Evolutionary conservation across 371 early-diverging fungal species (phyloP).

Genomic region (Mucor lusitanicus): DNA sequence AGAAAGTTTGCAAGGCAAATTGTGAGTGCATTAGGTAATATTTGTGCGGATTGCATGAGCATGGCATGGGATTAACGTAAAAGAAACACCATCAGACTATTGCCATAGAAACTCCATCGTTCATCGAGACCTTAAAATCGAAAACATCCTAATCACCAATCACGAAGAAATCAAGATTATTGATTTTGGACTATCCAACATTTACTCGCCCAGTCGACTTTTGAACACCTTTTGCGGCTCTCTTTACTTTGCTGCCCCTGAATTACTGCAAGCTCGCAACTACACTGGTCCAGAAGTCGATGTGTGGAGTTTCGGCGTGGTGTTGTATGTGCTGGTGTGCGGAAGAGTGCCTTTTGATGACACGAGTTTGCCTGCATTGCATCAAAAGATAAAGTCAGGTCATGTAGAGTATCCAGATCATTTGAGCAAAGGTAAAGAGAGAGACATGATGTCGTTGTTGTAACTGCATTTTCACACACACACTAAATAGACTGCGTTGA

Average conservation of each 20-base stretch:
- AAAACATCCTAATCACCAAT: slow-evolving; percentile 87
- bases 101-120: slow-evolving; percentile 72
- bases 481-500: slow-evolving; percentile 44
- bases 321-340: slow-evolving; percentile 83
- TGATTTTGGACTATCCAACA: slow-evolving; percentile 91
- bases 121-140: slow-evolving; percentile 95
- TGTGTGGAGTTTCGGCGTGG: slow-evolving; percentile 91
- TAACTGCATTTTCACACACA: neutral
- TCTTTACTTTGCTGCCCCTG: slow-evolving; percentile 84
- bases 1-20: slow-evolving; percentile 78
- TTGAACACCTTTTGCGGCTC: slow-evolving; percentile 85
- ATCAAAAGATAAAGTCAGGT: slow-evolving; percentile 67
- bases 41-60: slow-evolving; percentile 35
- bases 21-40: slow-evolving; percentile 69
- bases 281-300: slow-evolving; percentile 93
- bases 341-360: slow-evolving; percentile 91
- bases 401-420: slow-evolving; percentile 48
- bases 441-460: neutral
- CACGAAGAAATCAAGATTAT: slow-evolving; percentile 65
- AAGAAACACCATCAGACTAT: slow-evolving; percentile 36
- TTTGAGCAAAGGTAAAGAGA: slow-evolving; percentile 40
- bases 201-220: slow-evolving; percentile 65
- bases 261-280: slow-evolving; percentile 78
- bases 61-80: neutral
- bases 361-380: slow-evolving; percentile 60